Evolutionary conservation across 1,284 basidiomycete species (phyloP).

Genomic region (Leccinum subspadiceum): DNA sequence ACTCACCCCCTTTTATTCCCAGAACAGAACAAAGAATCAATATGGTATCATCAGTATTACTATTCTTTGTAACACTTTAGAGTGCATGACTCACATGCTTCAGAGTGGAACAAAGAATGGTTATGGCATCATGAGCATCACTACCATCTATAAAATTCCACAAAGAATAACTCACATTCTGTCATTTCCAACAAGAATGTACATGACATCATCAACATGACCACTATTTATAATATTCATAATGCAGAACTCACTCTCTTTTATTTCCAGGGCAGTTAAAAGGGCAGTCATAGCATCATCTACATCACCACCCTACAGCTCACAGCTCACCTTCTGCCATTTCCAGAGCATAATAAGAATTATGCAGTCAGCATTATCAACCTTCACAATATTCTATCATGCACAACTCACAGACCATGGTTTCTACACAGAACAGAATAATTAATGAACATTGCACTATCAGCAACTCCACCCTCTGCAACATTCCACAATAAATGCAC

Average conservation of each 20-base stretch:
- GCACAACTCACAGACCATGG: not conserved
- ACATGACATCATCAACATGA: not conserved
- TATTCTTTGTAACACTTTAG: not conserved
- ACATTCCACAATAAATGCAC: not conserved
- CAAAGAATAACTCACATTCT: not conserved
- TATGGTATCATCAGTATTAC: not conserved
- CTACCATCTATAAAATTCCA: not conserved
- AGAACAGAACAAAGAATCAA: not conserved
- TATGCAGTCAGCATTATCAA: not conserved
- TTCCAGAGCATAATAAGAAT: not conserved
- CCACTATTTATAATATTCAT: not conserved
- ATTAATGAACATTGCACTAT: not conserved
- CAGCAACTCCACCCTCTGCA: not conserved
- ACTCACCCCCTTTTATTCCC: not conserved
- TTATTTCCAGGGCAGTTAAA: not conserved
- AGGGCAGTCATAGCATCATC: not conserved
- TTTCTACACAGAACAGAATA: not conserved
- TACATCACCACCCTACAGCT: not conserved
- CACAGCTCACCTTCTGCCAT: not conserved
- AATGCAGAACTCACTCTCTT: not conserved
- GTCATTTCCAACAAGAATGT: not conserved
- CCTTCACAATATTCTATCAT: not conserved
- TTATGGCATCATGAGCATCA: not conserved
- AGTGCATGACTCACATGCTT: not conserved
- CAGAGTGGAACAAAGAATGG: not conserved